Percentiles rank a stretch among this genome's conserved stretches.
Evolutionary conservation across 257 asterid genomes (phyloP).

Genomic region (Jaltomata sinuosa): DNA sequence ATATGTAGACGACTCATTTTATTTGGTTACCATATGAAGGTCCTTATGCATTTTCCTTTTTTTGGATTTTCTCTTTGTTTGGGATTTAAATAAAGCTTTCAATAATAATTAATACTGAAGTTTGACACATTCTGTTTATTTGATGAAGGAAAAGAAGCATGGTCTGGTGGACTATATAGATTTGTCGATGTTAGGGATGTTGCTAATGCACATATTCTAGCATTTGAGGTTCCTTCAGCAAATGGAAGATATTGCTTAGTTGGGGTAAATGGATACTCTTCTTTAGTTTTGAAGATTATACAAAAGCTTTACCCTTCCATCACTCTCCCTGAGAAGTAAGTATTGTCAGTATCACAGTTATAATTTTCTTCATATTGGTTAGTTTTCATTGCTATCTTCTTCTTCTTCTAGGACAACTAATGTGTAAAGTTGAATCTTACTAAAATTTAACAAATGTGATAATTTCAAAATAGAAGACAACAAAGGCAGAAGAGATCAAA

Average conservation of each 20-base stretch:
- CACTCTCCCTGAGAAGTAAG: conserved; percentile 29
- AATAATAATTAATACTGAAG: neutral
- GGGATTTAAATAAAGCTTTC: neutral
- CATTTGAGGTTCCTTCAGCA: conserved; percentile 38
- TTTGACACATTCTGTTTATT: neutral
- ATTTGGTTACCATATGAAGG: neutral
- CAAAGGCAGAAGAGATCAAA: too few relatives aligned
- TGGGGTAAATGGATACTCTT: conserved; percentile 24
- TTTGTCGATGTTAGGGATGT: conserved; percentile 56
- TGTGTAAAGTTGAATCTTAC: neutral
- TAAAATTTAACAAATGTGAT: neutral
- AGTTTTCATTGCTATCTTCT: neutral
- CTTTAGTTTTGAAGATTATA: conserved; percentile 24
- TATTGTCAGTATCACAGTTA: neutral
- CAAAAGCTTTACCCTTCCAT: conserved; percentile 36
- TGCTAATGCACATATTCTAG: conserved; percentile 43
- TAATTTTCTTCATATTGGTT: neutral
- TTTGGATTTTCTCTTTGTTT: neutral
- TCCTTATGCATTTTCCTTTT: neutral
- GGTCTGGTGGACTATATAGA: conserved; percentile 19
- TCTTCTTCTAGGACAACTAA: neutral
- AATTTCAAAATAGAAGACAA: too few relatives aligned
- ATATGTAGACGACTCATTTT: neutral
- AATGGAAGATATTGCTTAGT: conserved; percentile 44
- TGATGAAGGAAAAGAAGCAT: conserved; percentile 24